Evolutionary conservation across 169 alveolate species (phyloP), one percentile per base, ranked within the genome.

Genomic region (Eimeria mitis): DNA sequence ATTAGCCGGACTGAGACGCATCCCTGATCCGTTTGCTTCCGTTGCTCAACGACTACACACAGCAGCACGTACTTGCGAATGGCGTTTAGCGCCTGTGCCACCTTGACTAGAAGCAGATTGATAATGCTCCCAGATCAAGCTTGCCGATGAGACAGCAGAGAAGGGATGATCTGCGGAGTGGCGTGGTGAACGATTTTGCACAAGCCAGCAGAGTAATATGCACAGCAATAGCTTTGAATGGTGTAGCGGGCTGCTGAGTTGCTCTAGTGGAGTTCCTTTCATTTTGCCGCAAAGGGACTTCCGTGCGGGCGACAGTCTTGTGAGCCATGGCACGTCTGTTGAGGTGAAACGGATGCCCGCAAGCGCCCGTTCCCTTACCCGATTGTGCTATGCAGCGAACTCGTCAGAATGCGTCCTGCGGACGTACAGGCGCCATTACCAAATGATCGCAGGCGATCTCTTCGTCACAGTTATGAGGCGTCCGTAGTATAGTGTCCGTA

Each of bases 1-100:
- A 84, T 13, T 37, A 21, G 91, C 78, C 91, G 91, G 91, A 31
- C 79, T 28, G 79, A 56, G 91, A 84, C 79, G 91, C 78, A 84
- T 54, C 91, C 44, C 73, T 84, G 76, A 68, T 28, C 78, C 70
- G 75, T 84, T 59, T 71, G 91, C 91, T 56, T 59, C 79, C 79
- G 91, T 56, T 28, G 91, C 70, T 84, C 40, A 42, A 61, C 91
- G 91, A 56, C 59, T 37, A 84, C 91, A 81, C 54, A 40, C 78
- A 84, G 59, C 78, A 84, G 79, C 75, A 84, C 56, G 31, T 68
- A 47, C 75, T 84, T 84, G 14, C 37, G 71, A 37, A 61, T 83
- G 91, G 76, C 91, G 49, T 84, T 56, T 59, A 84, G 68, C 91
- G 49, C 91, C 49, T 59, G 11, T 37, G 78, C 79, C 91, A 56